Evolutionary conservation across 2,329 filamentous ascomycete species (phyloP).

Genomic region (Colletotrichum gloeosporioides): DNA sequence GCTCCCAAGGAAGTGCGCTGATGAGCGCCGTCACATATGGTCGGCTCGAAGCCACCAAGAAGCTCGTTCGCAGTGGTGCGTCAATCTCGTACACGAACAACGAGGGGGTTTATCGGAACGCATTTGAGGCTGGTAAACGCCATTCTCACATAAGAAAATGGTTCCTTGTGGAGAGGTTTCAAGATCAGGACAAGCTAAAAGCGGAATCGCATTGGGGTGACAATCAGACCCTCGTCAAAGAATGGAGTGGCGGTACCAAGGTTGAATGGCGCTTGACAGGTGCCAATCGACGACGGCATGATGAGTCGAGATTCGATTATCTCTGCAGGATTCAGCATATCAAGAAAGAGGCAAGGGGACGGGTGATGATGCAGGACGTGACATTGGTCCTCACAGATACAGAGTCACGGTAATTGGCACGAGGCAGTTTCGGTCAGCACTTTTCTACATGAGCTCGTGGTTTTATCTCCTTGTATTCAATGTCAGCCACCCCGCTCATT

Average conservation of each 20-base stretch:
- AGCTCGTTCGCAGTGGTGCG: neutral
- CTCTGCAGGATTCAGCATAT: accelerated
- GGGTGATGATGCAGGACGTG: neutral
- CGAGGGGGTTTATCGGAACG: neutral
- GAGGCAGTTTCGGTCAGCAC: no score
- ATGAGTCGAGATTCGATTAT: neutral
- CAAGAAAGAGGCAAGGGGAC: neutral
- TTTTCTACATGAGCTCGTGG: no score
- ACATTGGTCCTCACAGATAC: no score
- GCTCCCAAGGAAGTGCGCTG: neutral
- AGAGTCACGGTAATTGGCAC: no score
- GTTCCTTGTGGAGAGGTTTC: neutral
- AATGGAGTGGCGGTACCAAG: neutral
- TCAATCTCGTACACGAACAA: neutral
- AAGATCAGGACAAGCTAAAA: neutral
- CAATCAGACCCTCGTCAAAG: accelerated
- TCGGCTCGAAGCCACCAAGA: neutral
- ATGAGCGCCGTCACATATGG: neutral
- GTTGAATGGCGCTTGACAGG: neutral
- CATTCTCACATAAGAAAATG: neutral
- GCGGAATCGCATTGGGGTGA: neutral
- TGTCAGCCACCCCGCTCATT: no score
- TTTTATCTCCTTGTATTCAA: no score
- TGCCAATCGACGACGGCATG: accelerated
- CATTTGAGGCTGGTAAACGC: neutral